Base-by-base conservation (phyloP, 371 early-diverging fungal species). In the Rhizopus stolonifer region DNA sequence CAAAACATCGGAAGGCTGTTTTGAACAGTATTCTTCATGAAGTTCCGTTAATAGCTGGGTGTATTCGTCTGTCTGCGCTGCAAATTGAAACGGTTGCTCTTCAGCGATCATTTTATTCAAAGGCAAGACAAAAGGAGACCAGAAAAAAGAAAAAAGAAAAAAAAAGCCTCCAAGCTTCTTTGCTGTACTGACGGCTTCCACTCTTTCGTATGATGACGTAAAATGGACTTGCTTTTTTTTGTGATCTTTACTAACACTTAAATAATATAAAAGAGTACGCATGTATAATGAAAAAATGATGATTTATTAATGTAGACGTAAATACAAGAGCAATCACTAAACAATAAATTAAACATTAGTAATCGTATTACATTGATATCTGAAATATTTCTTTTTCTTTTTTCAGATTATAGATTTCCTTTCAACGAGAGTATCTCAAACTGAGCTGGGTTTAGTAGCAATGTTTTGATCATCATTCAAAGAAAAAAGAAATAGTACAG, bases 1-100 rank as follows among this genome's bases (percentile, higher is more conserved):
- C 68, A 89, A 82, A 34, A 92, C 83, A 73, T 96, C 93, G 36
- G 79, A 60, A 5, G 96, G 78, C 11, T 70, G 59, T 24, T 70
- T 66, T 18, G 59, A 52, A 47, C 70, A 67, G 34, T 71, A 70
- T 39, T 72, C 66, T 18, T 59, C 42, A 45, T 74, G 74, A 29
- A 74, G 59, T 32, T 74, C 70, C 22, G 69, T 68, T 29, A 74
- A 36, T 5, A 74, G 53, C 46, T 74, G 74, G 4, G 70, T 74
- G 26, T 74, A 74, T 54, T 74, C 74, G 53, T 74, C 74, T 45
- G 50, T 38, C 26, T 64, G 45, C 24, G 59, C 46, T 21, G 55
- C 43, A 49, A 64, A 64, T 31, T 64, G 59, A 49, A 62, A 56
- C 18, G 47, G 44, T 7, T 48, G 54, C 22, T 62, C 62, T 24